Evolutionary conservation across 768 basidiomycete genomes (phyloP), one percentile per base, ranked within the genome.

Genomic region (Flagelloscypha sp.): DNA sequence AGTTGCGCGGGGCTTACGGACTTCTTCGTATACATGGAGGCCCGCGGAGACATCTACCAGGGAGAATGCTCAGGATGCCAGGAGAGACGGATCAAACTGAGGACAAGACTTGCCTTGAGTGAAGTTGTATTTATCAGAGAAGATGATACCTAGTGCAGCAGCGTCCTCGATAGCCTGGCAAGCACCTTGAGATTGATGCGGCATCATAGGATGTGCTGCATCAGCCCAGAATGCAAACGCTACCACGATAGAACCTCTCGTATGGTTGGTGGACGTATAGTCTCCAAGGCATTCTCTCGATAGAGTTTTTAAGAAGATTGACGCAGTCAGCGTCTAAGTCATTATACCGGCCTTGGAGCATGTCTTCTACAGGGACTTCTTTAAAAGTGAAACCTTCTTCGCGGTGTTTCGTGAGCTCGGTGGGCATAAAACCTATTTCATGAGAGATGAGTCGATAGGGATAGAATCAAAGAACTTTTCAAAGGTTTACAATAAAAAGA

Each of bases 211-310:
- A 17, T 56, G 55, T 2, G 49, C 50, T 5, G 51, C 51, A 30
- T 58, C 57, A n/a, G 3, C 55, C 57, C 6, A 58, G 35, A 21
- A 58, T 41, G 34, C 50, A 51, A 20, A 49, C 46, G 12, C 48
- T 52, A 24, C 49, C 50, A n/a, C n/a, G n/a, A n/a, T n/a, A n/a
- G n/a, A n/a, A n/a, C 30, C 56, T 53, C 6, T 35, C 33, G 33
- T 58, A 58, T 6, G 57, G 55, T 31, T 56, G 53, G 33, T 58
- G 57, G 18, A 55, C 48, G 36, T 58, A 58, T 10, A 58, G 44
- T 11, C 57, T 47, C 57, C 57, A 58, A 10, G 57, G 57, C 57
- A 57, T 58, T 6, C 57, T 49, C 7, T 58, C 57, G 32, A 49
- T 40, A 13, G 55, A 54, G 30, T 54, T 45, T 45, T 47, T 47